A percentile compares a stretch with the other conserved stretches of the same genome.
phyloP scores from a whole-genome alignment of 306 rosid species.

The Macrotyloma uniflorum region DNA sequence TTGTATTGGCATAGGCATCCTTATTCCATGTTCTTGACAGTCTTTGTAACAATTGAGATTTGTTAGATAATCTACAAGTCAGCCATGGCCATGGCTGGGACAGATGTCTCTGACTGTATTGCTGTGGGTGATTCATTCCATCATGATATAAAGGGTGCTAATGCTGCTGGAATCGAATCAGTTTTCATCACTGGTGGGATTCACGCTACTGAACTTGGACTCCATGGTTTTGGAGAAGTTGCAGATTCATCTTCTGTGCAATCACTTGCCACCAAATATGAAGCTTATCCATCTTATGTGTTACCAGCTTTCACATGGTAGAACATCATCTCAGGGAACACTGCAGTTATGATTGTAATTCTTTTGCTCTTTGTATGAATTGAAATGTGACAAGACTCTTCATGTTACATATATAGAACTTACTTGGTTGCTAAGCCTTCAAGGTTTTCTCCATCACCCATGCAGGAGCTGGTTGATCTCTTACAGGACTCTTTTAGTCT shows the following conservation, averaged over 20 bases:
- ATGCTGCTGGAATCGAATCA: constrained; percentile 75
- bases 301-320: constrained; percentile 82
- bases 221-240: constrained; percentile 57
- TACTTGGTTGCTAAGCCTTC: constrained; percentile 76
- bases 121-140: constrained; percentile 96
- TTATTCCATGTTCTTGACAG: constrained; percentile 27
- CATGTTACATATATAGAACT: constrained; percentile 32
- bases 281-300: constrained; percentile 78
- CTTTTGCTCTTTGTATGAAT: background rate
- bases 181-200: constrained; percentile 77
- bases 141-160: constrained; percentile 96
- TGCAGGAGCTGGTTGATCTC: constrained; percentile 76
- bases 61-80: constrained; percentile 79
- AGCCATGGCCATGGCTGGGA: constrained; percentile 76
- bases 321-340: constrained; percentile 31
- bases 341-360: background rate
- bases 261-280: constrained; percentile 62
- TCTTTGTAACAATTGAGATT: constrained; percentile 17
- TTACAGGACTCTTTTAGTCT: constrained; percentile 43
- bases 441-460: background rate
- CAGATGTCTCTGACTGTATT: constrained; percentile 64
- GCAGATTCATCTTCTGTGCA: constrained; percentile 67
- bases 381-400: background rate
- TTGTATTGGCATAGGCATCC: constrained; percentile 23
- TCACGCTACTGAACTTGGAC: constrained; percentile 84